Percentiles rank a stretch among this genome's conserved stretches.
Conservation (phyloP, 2,329 filamentous ascomycete species). For the Thermoascus crustaceus region DNA sequence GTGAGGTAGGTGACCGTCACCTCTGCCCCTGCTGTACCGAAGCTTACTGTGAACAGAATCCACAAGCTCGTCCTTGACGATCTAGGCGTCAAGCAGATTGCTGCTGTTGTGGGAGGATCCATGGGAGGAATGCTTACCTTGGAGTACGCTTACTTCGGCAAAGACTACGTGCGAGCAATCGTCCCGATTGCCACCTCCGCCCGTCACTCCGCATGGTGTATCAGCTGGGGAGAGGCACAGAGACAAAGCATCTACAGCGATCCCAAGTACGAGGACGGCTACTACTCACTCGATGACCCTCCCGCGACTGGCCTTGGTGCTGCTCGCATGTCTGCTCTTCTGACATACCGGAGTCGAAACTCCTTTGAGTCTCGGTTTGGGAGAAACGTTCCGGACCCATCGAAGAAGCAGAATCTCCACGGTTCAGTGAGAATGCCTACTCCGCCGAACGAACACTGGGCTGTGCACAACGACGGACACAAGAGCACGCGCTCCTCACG, state of each 20-base stretch:
- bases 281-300: slow-evolving; percentile 81
- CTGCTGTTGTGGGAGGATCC: slow-evolving; percentile 48
- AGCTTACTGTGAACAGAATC: slow-evolving; percentile 29
- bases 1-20: slow-evolving; percentile 59
- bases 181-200: slow-evolving; percentile 50
- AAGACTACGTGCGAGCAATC: slow-evolving; percentile 46
- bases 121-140: slow-evolving; percentile 53
- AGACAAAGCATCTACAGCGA: slow-evolving; percentile 79
- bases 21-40: not conserved
- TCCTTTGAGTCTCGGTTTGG: slow-evolving; percentile 96
- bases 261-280: slow-evolving; percentile 96
- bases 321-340: slow-evolving; percentile 89
- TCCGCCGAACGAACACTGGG: slow-evolving; percentile 64
- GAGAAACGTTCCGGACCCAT: slow-evolving; percentile 80
- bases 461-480: slow-evolving; percentile 77
- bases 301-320: slow-evolving; percentile 81
- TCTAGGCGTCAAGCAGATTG: slow-evolving; percentile 46
- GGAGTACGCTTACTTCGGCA: slow-evolving; percentile 64
- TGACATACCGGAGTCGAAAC: slow-evolving; percentile 93
- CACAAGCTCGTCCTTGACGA: slow-evolving; percentile 49
- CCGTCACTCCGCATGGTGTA: slow-evolving; percentile 51
- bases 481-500: slow-evolving; percentile 52
- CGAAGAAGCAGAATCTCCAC: slow-evolving; percentile 74
- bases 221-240: slow-evolving; percentile 52
- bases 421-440: slow-evolving; percentile 52